Base-by-base conservation (phyloP, 2,329 filamentous ascomycete species). In the Raffaelea albimanens region DNA sequence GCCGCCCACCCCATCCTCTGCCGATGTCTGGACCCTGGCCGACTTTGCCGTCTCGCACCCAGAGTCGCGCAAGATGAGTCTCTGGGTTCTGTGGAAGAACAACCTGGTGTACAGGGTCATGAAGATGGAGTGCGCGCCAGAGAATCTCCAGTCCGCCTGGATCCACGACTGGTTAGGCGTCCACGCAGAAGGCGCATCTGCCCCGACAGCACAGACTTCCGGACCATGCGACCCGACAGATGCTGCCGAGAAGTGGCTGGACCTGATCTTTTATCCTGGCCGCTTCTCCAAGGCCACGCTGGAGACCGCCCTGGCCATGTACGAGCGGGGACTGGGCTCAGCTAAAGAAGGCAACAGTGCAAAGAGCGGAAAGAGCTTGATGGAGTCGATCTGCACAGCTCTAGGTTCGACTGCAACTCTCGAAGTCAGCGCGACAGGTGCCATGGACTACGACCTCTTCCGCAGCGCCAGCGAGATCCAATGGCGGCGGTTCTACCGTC, bases 401-500 rank as follows among this genome's bases (percentile, higher is more conserved):
- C 73, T 95, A 33, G 79, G 82, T 16, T 76, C 80, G 7, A 85
- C 84, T 11, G 80, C 86, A 14, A 73, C 77, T 1, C 67, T 90
- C 33, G 75, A 78, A 40, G 80, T 79, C 46, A 71, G 69, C 25
- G 68, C 78, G 10, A 73, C 79, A 14, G 80, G 80, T 14, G 76
- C 75, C 23, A 79, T 87, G 64, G 85, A 94, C 58, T 87, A 87
- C 56, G 80, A 85, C 21, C 75, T 82, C 49, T 93, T 90, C 61
- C 77, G 85, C 48, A 69, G 73, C 31, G 82, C 87, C 29, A 82
- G 84, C 46, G 85, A 93, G 59, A 75, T 78, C 11, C 89, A 95
- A 62, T 98, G 93, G 93, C 81, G 85, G 53, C 80, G 86, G 44
- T 95, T 95, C 64, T 95, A 89, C 68, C 82, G 89, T 29, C 74